These are phyloP conservation scores for Taiozyma sp. DNA, from an alignment of 1,139 yeast species.

Conservation along the genomic window DNA sequence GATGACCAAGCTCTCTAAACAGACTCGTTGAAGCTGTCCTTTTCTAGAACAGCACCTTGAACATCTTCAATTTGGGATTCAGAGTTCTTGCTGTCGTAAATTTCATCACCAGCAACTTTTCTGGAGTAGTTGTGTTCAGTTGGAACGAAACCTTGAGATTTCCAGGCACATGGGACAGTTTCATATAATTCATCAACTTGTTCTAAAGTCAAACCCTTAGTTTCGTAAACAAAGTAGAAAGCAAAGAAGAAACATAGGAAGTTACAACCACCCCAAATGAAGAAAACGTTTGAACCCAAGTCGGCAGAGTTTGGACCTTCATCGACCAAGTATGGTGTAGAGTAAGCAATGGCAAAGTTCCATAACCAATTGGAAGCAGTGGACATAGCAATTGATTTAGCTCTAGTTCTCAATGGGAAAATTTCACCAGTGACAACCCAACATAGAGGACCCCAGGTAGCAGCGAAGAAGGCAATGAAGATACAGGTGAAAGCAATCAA, in stretches of 20 bases:
- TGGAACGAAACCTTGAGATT: constrained; percentile 41
- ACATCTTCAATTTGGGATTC: constrained; percentile 5
- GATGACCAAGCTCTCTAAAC: background rate
- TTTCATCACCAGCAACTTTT: constrained; percentile 10
- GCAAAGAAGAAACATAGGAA: constrained; percentile 38
- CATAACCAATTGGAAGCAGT: constrained; percentile 79
- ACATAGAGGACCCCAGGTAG: constrained; percentile 75
- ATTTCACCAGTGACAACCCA: constrained; percentile 77
- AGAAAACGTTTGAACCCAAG: constrained; percentile 63
- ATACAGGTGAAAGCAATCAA: constrained; percentile 64
- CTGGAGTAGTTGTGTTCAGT: constrained; percentile 33
- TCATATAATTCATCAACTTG: constrained; percentile 58
- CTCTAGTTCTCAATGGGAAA: constrained; percentile 65
- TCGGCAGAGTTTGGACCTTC: constrained; percentile 52
- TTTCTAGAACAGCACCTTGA: constrained; percentile 2
- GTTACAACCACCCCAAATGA: constrained; percentile 59
- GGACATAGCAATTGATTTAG: constrained; percentile 66
- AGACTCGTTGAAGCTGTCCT: constrained; percentile 1
- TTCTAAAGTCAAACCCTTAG: constrained; percentile 61
- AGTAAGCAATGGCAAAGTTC: constrained; percentile 66
- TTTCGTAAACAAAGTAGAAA: constrained; percentile 58
- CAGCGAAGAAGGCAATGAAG: constrained; percentile 67
- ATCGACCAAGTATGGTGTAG: constrained; percentile 67
- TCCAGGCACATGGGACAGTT: constrained; percentile 34
- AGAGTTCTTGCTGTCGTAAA: constrained; percentile 5